Base-by-base conservation (phyloP, 805 yeast genomes). In the Candida adriatica region DNA sequence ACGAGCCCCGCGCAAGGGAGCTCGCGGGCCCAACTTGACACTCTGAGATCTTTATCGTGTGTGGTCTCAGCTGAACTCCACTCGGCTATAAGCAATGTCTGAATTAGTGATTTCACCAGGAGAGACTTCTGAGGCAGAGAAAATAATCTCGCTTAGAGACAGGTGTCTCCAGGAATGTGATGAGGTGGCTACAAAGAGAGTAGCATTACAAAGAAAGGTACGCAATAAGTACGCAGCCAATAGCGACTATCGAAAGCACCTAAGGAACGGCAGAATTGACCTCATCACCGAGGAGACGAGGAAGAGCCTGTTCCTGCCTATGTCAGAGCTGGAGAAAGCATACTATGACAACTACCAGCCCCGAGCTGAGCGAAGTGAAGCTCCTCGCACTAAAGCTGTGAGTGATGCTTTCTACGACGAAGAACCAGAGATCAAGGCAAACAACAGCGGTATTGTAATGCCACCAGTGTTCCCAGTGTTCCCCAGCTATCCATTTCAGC, bases 241-340 rank as follows among this genome's bases (percentile, higher is more conserved):
- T 16, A 36, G 44, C 13, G 35, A 42, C 14, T 45, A 51, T 32
- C 45, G 39, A 27, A 47, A 43, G 29, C 34, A 39, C 18, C 17
- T 45, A 4, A 37, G 39, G 26, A 37, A 36, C 23, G 58, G 58
- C 4, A 42, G 58, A 35, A 14, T 39, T 3, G 58, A 53, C 27
- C 29, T 43, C 24, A 45, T 53, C 7, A 43, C 46, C 11, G 17
- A 31, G 21, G 41, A 30, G 11, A 33, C 36, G n/a, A 31, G 46
- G 23, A 31, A 25, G 10, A 28, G 21, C 9, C 20, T 34, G 16
- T 49, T 43, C 37, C 39, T 46, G 8, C 38, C 39, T 2, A 28
- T 34, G 10, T 32, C 32, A 6, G 23, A 15, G 13, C 17, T 48
- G 14, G 41, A 43, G 20, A 39, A 30, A 20, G 44, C 46, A 7